These are phyloP conservation scores for Serendipita sp. DNA, from an alignment of 768 basidiomycete species.

Conservation along the genomic window DNA sequence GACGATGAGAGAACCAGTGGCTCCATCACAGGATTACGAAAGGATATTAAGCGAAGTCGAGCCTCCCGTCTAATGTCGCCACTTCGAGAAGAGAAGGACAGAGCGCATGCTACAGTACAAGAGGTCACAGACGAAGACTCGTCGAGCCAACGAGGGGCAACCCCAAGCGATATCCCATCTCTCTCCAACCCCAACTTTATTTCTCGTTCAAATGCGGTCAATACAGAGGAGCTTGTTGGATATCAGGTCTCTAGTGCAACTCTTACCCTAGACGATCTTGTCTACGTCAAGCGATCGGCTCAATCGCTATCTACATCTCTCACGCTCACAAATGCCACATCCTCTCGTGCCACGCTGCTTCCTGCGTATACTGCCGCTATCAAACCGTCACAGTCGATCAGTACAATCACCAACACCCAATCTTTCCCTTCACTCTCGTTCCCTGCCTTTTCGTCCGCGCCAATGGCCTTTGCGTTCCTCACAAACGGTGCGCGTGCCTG, in stretches of 20 bases:
- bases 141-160: not conserved
- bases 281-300: not conserved
- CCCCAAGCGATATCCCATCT: not conserved
- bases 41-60: not conserved
- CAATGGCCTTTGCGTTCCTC: conserved; percentile 44
- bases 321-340: not conserved
- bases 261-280: not conserved
- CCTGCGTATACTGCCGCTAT: not conserved
- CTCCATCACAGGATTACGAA: not conserved
- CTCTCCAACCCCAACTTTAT: not conserved
- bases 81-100: not conserved
- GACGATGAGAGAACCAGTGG: conserved; percentile 39
- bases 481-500: conserved; percentile 76
- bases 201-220: not conserved
- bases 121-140: not conserved
- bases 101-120: not conserved
- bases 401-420: not conserved
- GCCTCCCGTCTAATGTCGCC: not conserved
- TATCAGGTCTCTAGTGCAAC: not conserved
- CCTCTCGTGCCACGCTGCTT: not conserved
- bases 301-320: not conserved
- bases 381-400: not conserved
- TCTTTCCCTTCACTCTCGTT: not conserved
- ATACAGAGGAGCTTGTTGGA: not conserved
- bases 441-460: not conserved